Conservation (phyloP, 805 yeast genomes). For the Suhomyces xylopsoci region DNA sequence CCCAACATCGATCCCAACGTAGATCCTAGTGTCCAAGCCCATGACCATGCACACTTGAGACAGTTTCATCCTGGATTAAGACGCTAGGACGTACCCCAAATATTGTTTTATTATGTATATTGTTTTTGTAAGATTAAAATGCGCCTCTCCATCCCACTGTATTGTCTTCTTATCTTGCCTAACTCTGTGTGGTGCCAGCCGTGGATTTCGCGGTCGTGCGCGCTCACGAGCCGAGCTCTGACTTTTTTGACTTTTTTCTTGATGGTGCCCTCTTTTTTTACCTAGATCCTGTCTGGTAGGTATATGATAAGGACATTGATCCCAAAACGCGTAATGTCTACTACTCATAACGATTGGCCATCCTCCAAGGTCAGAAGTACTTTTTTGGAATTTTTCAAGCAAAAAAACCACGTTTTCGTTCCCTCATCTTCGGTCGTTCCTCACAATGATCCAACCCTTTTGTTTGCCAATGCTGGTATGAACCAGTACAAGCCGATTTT, state of each 20-base stretch:
- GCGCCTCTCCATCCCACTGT: neutral
- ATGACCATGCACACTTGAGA: constrained; percentile 32
- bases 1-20: constrained; percentile 45
- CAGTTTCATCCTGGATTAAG: constrained; percentile 5
- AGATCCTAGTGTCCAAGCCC: constrained; percentile 42
- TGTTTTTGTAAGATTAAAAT: constrained; percentile 1
- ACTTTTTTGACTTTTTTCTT: neutral
- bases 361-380: constrained; percentile 71
- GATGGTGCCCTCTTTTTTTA: neutral
- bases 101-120: constrained; percentile 3
- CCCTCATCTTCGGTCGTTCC: constrained; percentile 96
- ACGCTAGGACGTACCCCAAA: constrained; percentile 3
- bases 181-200: neutral
- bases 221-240: constrained; percentile 2
- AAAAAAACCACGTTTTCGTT: constrained; percentile 70
- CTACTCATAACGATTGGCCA: constrained; percentile 33
- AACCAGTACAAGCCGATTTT: constrained; percentile 98
- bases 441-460: constrained; percentile 93
- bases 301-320: constrained; percentile 14
- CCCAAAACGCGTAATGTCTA: constrained; percentile 20
- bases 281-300: neutral
- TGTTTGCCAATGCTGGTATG: constrained; percentile 99
- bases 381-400: constrained; percentile 75
- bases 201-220: neutral
- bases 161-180: neutral